Conservation (phyloP, 1,139 yeast species). For the Eremothecium coryli region DNA sequence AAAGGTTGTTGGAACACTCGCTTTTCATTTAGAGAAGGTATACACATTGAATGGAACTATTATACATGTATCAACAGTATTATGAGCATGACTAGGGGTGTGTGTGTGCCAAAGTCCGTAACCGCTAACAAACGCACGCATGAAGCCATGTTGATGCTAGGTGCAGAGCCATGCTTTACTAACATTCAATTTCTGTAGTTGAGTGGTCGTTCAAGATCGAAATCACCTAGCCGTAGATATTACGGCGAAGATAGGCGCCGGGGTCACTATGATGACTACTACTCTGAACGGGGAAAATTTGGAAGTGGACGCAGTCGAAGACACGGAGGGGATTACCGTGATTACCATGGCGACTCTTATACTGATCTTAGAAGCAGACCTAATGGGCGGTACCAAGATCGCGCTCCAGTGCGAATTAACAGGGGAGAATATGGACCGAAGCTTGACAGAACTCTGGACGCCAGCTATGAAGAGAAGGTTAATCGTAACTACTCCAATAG, state of each 20-base stretch:
- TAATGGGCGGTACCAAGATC: slow-evolving; percentile 16
- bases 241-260: slow-evolving; percentile 7
- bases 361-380: slow-evolving; percentile 13
- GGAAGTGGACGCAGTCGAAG: slow-evolving; percentile 10
- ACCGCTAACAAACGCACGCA: no score
- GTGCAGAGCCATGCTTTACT: no score
- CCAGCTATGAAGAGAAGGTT: slow-evolving; percentile 34
- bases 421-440: slow-evolving; percentile 23
- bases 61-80: no score
- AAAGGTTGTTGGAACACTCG: no score
- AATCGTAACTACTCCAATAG: slow-evolving; percentile 64
- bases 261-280: slow-evolving; percentile 8
- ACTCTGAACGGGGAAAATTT: slow-evolving; percentile 1
- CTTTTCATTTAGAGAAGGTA: no score
- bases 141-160: no score
- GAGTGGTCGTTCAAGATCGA: slow-evolving; percentile 8
- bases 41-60: no score
- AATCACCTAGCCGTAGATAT: slow-evolving; percentile 7
- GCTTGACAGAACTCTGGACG: slow-evolving; percentile 25
- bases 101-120: no score
- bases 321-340: slow-evolving; percentile 15
- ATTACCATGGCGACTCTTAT: slow-evolving; percentile 14
- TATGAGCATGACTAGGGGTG: no score
- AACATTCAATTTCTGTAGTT: background rate
- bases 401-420: slow-evolving; percentile 3